Evolutionary conservation across 352 stramenopile genomes (phyloP).

Genomic region (Globisporangium cylindrosporum): DNA sequence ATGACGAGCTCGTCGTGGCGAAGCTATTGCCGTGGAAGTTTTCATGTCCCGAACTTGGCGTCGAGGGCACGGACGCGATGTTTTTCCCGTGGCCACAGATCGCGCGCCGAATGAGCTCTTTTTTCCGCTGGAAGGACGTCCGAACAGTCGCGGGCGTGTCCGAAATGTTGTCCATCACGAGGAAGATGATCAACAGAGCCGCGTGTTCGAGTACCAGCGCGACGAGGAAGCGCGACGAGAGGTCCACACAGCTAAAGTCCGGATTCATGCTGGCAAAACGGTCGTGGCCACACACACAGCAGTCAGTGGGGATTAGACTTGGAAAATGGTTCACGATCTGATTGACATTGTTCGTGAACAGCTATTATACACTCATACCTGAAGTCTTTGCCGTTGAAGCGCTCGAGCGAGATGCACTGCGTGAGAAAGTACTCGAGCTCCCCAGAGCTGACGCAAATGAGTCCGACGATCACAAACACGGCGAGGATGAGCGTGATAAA

Average conservation of each 20-base stretch:
- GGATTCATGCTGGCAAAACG: conserved; percentile 60
- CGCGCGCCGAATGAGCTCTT: conserved; percentile 79
- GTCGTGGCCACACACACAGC: neutral
- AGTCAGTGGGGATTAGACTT: neutral
- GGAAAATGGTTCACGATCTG: neutral
- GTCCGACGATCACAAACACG: conserved; percentile 79
- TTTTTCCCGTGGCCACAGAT: conserved; percentile 70
- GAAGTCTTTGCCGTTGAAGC: conserved; percentile 81
- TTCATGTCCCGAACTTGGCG: conserved; percentile 12
- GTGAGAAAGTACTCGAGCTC: conserved; percentile 83
- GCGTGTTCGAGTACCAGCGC: conserved; percentile 75
- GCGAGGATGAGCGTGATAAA: conserved; percentile 81
- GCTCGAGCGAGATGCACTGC: conserved; percentile 64
- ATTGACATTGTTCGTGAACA: neutral
- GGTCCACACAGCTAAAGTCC: conserved; percentile 74
- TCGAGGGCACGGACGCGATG: conserved; percentile 19
- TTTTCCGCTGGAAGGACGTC: conserved; percentile 82
- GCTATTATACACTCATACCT: conserved; percentile 32
- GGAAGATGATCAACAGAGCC: conserved; percentile 68
- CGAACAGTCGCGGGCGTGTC: conserved; percentile 71
- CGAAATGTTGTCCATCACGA: conserved; percentile 81
- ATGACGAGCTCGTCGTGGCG: conserved; percentile 18
- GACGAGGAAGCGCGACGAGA: conserved; percentile 78
- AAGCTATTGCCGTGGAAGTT: conserved; percentile 20
- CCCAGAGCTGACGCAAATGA: conserved; percentile 82